A percentile compares a stretch with the other conserved stretches of the same genome.
Evolutionary conservation across 345 rosid genomes (phyloP).

Genomic region (Cardamine resedifolia): DNA sequence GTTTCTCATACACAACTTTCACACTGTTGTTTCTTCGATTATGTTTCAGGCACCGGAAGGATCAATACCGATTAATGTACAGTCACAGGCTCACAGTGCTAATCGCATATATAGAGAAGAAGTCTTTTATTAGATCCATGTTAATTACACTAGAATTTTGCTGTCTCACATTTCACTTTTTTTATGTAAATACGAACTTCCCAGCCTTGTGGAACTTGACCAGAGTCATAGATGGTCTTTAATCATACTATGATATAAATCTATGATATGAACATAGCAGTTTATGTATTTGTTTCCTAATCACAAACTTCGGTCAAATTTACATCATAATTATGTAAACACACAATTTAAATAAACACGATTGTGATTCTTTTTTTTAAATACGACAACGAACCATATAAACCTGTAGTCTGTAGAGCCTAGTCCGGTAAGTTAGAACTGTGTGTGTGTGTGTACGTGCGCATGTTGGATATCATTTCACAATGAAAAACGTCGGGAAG

Average conservation of each 20-base stretch:
- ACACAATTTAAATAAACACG: neutral
- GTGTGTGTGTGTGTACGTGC: neutral
- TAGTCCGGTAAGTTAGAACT: slow-evolving; percentile 4
- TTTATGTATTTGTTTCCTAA: neutral
- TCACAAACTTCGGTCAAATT: slow-evolving; percentile 13
- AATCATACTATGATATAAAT: neutral
- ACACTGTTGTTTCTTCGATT: neutral
- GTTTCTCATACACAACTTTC: neutral
- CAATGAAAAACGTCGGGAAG: slow-evolving; percentile 37
- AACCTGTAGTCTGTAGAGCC: slow-evolving; percentile 8
- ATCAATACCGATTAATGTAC: slow-evolving; percentile 14
- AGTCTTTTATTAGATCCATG: neutral
- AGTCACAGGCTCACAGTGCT: neutral
- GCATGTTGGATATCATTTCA: slow-evolving; percentile 21
- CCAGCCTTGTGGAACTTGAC: slow-evolving; percentile 46
- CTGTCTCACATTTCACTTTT: neutral
- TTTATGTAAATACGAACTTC: neutral
- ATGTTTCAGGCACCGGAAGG: slow-evolving; percentile 19
- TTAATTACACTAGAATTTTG: neutral
- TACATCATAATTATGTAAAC: slow-evolving; percentile 27
- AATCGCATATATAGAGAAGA: neutral
- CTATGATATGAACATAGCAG: neutral
- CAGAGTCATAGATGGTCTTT: slow-evolving; percentile 59
- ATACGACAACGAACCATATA: slow-evolving; percentile 9
- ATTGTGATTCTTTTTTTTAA: slow-evolving; percentile 16